phyloP scores from a whole-genome alignment of 495 filamentous ascomycete genomes.

The Durotheca rogersii region DNA sequence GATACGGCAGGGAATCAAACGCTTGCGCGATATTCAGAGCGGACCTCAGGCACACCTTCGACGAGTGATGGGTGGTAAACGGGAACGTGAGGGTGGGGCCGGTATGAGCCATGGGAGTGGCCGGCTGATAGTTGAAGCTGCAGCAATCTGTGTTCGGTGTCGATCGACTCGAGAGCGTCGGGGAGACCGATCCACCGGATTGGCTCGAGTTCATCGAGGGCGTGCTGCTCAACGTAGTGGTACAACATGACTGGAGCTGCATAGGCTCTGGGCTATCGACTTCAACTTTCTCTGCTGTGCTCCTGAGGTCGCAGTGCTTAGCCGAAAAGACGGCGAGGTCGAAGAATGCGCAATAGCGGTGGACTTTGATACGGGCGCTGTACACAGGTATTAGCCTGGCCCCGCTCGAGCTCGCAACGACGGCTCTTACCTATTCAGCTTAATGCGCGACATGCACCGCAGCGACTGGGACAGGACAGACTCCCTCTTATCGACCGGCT shows the following conservation, averaged over 20 bases:
- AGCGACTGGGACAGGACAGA: conserved; percentile 51
- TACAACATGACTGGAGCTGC: conserved; percentile 30
- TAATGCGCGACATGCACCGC: conserved; percentile 57
- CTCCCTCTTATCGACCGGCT: conserved; percentile 48
- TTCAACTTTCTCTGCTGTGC: conserved; percentile 36
- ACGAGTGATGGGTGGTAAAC: conserved; percentile 54
- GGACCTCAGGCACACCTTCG: conserved; percentile 55
- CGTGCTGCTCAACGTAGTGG: conserved; percentile 31
- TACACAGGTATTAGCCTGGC: conserved; percentile 13
- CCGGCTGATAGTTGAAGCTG: conserved; percentile 39
- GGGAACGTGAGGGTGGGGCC: conserved; percentile 45
- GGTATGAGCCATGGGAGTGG: too few species aligned
- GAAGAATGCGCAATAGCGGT: conserved; percentile 61
- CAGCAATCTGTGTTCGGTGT: conserved; percentile 38
- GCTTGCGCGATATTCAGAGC: conserved; percentile 53
- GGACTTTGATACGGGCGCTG: conserved; percentile 62
- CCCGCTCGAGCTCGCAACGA: background rate
- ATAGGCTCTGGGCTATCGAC: conserved; percentile 22
- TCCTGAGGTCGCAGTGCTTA: conserved; percentile 58
- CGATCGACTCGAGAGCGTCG: conserved; percentile 37
- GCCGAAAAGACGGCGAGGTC: conserved; percentile 61
- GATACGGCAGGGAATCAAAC: conserved; percentile 54
- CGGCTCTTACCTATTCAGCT: conserved; percentile 53
- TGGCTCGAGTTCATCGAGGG: conserved; percentile 40
- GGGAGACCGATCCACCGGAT: conserved; percentile 41